phyloP scores from a whole-genome alignment of 2,329 filamentous ascomycete species.

The Zymoseptoria brevis region DNA sequence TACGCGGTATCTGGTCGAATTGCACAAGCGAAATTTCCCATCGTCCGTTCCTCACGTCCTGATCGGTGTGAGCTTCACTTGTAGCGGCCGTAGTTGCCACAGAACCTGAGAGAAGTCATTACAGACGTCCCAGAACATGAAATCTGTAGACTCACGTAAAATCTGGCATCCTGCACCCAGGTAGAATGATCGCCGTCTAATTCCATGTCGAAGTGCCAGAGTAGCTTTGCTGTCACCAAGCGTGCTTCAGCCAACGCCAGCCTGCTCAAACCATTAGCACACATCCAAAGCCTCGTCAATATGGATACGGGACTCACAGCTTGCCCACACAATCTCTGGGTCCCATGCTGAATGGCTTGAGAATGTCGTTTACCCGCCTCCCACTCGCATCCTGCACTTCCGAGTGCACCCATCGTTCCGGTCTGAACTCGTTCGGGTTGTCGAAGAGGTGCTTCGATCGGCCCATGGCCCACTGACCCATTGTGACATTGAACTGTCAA shows the following conservation, averaged over 20 bases:
- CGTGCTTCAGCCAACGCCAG: slow-evolving; percentile 17
- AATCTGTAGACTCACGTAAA: slow-evolving; percentile 12
- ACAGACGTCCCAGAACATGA: background rate
- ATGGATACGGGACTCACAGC: too few species aligned
- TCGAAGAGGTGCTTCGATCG: slow-evolving; percentile 18
- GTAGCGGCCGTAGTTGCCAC: slow-evolving; percentile 15
- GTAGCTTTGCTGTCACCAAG: slow-evolving; percentile 15
- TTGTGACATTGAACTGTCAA: slow-evolving; percentile 11
- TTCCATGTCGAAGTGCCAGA: slow-evolving; percentile 20
- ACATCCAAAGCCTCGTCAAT: too few species aligned
- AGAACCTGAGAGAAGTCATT: slow-evolving; percentile 8
- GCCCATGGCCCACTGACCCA: slow-evolving; percentile 19
- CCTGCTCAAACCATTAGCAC: slow-evolving; percentile 2
- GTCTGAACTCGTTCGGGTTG: slow-evolving; percentile 22
- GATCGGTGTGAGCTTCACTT: slow-evolving; percentile 11
- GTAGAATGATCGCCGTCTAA: slow-evolving; percentile 15
- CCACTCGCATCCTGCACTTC: slow-evolving; percentile 13
- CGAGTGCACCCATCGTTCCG: slow-evolving; percentile 24
- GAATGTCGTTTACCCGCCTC: slow-evolving; percentile 19
- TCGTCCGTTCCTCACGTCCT: slow-evolving; percentile 1
- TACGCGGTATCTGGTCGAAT: too few species aligned
- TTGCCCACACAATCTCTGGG: slow-evolving; percentile 26
- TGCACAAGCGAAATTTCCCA: too few species aligned
- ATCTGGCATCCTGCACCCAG: slow-evolving; percentile 19
- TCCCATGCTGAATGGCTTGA: slow-evolving; percentile 25